Evolutionary conservation across 441 rosid species (phyloP).

Genomic region (Eruca vesicaria): DNA sequence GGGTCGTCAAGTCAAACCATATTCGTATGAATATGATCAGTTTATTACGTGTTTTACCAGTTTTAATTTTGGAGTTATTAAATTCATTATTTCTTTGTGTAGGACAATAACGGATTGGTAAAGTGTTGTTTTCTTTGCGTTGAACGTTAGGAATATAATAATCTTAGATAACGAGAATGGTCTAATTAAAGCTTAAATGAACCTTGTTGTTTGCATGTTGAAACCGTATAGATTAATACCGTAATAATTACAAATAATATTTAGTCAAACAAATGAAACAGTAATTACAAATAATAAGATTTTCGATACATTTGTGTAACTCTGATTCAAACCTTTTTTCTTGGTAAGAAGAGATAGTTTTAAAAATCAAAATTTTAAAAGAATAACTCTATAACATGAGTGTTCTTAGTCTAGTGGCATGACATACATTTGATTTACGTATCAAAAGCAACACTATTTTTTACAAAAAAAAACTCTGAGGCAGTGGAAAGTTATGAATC

Average conservation of each 20-base stretch:
- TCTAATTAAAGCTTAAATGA: neutral
- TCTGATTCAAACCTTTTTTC: neutral
- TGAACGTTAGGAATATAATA: constrained; percentile 11
- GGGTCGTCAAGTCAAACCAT: constrained; percentile 31
- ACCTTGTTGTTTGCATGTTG: neutral
- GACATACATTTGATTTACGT: too few relatives aligned
- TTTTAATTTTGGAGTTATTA: neutral
- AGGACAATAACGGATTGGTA: constrained; percentile 19
- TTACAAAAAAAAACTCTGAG: neutral
- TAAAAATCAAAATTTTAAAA: too few relatives aligned
- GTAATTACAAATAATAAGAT: neutral
- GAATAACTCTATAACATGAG: too few relatives aligned
- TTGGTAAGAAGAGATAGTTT: neutral
- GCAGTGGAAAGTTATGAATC: too few relatives aligned
- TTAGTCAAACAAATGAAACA: too few relatives aligned
- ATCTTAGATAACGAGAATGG: neutral
- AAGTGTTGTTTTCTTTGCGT: constrained; percentile 14
- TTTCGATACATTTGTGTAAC: neutral
- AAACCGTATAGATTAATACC: neutral
- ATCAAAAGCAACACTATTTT: too few relatives aligned
- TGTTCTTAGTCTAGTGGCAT: too few relatives aligned
- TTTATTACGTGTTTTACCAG: constrained; percentile 11
- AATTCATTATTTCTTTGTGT: constrained; percentile 4
- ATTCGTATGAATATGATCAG: constrained; percentile 14
- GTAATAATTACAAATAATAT: neutral